Evolutionary conservation across 202 grass and related monocot species (phyloP), one percentile per base, ranked within the genome.

Genomic region (Schoenoplectus tabernaemontani): DNA sequence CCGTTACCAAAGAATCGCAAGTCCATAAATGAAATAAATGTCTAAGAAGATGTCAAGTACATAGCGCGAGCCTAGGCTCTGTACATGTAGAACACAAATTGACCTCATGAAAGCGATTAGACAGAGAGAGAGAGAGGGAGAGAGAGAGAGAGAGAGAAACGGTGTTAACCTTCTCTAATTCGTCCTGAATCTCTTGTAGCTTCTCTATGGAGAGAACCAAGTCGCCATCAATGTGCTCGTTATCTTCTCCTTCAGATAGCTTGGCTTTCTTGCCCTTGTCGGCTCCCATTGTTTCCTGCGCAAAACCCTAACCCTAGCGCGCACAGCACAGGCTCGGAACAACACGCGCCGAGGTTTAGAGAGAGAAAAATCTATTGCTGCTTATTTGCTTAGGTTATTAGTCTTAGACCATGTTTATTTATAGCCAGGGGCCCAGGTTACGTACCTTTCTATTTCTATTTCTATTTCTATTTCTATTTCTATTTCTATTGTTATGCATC

Each of bases 141-240:
- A 19, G 43, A 44, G 9, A 15, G 20, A 46, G 2, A 11, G 28
- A 28, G 42, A 12, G 9, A 44, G 41, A 59, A 57, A 13, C 15
- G 47, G 15, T 7, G 41, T 24, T 42, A 78, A 90, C 92, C 89
- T 83, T 88, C 79, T 96, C 89, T 69, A 96, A 76, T 84, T 96
- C 85, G 41, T 92, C 92, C 78, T 92, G 92, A 64, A 92, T 76
- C 82, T 88, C 85, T 65, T 96, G 87, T n/a, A 96, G 87, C 85
- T 88, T 90, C 85, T 85, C 89, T 38, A 92, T 88, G 53, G 92
- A 88, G 13, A 59, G 28, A 0, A 90, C 48, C 22, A 96, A 78
- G 5, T 74, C 86, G 68, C 71, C 63, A 71, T 90, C 92, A 74
- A 96, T 82, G 74, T 46, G 83, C 36, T 90, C 81, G 63, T 41